phyloP scores from a whole-genome alignment of 352 stramenopile species.

The Pythium pyrilobum region DNA sequence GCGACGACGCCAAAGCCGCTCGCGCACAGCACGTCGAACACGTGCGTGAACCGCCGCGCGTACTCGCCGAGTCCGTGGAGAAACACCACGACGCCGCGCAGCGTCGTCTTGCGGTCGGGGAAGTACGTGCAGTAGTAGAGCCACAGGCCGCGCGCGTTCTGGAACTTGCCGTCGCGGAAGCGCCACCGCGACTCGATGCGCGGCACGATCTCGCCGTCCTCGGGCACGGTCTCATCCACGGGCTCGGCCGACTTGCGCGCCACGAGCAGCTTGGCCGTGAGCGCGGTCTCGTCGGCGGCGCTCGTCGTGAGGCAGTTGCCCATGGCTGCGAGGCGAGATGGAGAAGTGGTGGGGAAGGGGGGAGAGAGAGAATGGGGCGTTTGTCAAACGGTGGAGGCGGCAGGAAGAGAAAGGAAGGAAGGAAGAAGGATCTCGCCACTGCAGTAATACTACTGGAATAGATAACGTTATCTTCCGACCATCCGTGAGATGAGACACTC shows the following conservation, averaged over 20 bases:
- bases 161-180: background rate
- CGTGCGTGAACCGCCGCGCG: slow-evolving; percentile 15
- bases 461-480: too few relatives aligned
- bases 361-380: too few relatives aligned
- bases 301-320: background rate
- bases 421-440: too few relatives aligned
- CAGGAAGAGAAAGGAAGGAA: too few relatives aligned
- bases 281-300: too few relatives aligned
- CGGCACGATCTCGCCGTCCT: background rate
- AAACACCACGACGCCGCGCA: slow-evolving; percentile 26
- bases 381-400: too few relatives aligned
- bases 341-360: too few relatives aligned
- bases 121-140: background rate
- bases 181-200: background rate
- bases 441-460: too few relatives aligned
- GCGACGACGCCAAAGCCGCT: slow-evolving; percentile 15
- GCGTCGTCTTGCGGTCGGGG: too few relatives aligned
- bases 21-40: slow-evolving; percentile 13
- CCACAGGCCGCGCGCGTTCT: background rate
- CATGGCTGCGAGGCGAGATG: too few relatives aligned
- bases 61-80: slow-evolving; percentile 18
- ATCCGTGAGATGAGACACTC: too few relatives aligned
- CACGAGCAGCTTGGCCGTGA: background rate
- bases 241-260: background rate
- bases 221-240: background rate